Evolutionary conservation across 179 eudicot genomes (phyloP).

Genomic region (Beta macrorhiza): DNA sequence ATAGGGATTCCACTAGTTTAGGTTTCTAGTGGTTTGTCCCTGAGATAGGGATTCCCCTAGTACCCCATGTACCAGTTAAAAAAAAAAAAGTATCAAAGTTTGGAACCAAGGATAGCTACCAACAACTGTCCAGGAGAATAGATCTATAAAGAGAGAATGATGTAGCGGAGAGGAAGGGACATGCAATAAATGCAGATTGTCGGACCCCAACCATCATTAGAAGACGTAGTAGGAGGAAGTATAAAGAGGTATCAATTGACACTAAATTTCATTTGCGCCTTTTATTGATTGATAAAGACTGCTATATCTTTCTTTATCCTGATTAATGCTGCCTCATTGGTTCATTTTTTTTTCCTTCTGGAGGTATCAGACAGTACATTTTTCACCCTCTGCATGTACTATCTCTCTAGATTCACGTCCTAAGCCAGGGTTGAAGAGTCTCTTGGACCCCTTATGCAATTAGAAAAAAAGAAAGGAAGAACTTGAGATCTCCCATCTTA

Average conservation of each 20-base stretch:
- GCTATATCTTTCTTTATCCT: not conserved
- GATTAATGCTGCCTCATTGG: not conserved
- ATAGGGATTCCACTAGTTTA: too few species aligned
- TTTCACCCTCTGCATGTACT: not conserved
- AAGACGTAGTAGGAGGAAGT: not conserved
- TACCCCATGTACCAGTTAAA: too few species aligned
- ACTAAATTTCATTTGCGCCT: not conserved
- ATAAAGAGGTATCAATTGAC: not conserved
- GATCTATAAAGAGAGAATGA: not conserved
- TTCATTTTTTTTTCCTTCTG: not conserved
- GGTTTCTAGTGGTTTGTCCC: too few species aligned
- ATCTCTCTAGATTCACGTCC: not conserved
- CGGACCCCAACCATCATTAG: not conserved
- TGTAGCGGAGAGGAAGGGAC: not conserved
- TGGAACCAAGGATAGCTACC: not conserved
- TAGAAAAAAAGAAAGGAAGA: not conserved
- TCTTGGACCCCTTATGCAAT: not conserved
- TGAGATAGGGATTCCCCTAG: too few species aligned
- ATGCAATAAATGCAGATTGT: not conserved
- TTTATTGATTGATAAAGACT: not conserved
- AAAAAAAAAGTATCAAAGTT: conserved; percentile 5
- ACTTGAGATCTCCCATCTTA: not conserved
- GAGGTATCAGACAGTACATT: not conserved
- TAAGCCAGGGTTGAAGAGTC: not conserved
- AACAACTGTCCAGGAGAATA: not conserved